These are phyloP conservation scores for Gleditsia sinensis DNA, from an alignment of 306 rosid genomes.

Conservation along the genomic window DNA sequence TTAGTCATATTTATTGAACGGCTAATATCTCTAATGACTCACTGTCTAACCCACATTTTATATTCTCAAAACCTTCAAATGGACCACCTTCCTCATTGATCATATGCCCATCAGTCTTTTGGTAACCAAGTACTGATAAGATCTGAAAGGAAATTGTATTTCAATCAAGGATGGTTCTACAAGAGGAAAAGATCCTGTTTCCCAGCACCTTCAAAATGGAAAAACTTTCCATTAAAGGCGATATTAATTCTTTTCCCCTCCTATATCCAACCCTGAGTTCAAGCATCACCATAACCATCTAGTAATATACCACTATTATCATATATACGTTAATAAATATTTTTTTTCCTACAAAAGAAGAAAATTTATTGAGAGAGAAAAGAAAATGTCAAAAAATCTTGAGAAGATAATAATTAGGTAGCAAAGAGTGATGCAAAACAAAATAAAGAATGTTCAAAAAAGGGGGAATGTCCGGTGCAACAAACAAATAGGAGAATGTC, in stretches of 20 bases:
- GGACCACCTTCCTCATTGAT: neutral
- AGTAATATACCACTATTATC: neutral
- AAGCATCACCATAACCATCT: constrained; percentile 1
- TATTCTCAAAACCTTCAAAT: constrained; percentile 24
- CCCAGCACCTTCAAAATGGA: neutral
- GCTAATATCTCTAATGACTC: neutral
- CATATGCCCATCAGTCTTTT: constrained; percentile 4
- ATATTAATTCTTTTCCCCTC: neutral
- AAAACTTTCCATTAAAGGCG: neutral
- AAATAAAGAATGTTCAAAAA: constrained; percentile 13
- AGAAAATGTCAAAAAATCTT: too few relatives aligned
- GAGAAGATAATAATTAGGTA: neutral
- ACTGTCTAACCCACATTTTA: constrained; percentile 1
- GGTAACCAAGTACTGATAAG: neutral
- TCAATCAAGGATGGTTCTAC: neutral
- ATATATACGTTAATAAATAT: neutral
- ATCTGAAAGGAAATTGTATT: constrained; percentile 13
- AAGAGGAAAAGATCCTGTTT: constrained; percentile 1
- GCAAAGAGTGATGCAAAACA: neutral
- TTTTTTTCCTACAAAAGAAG: too few relatives aligned
- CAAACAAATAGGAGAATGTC: neutral
- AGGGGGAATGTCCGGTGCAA: neutral
- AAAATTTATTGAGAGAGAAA: too few relatives aligned
- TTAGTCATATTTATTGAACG: neutral
- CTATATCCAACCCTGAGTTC: neutral